Evolutionary conservation across 1,284 basidiomycete genomes (phyloP).

Genomic region (Irpex rosettiformis): DNA sequence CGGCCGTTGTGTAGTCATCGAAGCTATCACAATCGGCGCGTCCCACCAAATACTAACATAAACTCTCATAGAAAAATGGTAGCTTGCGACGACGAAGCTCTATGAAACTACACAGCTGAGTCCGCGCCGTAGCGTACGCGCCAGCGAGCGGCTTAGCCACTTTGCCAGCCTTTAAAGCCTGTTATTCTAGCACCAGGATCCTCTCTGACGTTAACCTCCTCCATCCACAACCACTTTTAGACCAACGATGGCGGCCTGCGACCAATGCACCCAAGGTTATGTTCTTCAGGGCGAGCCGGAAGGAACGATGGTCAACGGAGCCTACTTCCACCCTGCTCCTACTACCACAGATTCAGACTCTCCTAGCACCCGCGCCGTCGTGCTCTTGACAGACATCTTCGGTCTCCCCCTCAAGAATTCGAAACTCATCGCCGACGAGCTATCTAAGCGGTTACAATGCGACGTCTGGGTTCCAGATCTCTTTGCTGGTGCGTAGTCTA

Average conservation of each 20-base stretch:
- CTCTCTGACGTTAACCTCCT: too few relatives aligned
- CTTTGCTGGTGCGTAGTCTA: conserved; percentile 36
- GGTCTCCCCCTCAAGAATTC: conserved; percentile 53
- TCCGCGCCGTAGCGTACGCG: neutral
- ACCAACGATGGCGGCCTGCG: conserved; percentile 30
- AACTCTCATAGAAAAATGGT: neutral
- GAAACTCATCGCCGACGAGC: conserved; percentile 61
- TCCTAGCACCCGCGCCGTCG: conserved; percentile 35
- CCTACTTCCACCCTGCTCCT: conserved; percentile 39
- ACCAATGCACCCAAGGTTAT: conserved; percentile 35
- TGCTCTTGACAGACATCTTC: conserved; percentile 61
- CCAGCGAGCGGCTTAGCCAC: neutral
- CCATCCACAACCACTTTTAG: too few relatives aligned
- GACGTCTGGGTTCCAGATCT: conserved; percentile 63
- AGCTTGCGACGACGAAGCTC: too few relatives aligned
- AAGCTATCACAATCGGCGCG: neutral
- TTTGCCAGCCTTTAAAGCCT: too few relatives aligned
- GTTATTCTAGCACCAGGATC: too few relatives aligned
- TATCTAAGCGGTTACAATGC: conserved; percentile 48
- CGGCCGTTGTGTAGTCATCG: neutral
- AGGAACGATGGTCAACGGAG: conserved; percentile 35
- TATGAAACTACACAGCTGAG: neutral
- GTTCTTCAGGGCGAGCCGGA: conserved; percentile 41
- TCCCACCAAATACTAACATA: too few relatives aligned
- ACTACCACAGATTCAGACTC: conserved; percentile 15